Evolutionary conservation across 768 basidiomycete species (phyloP).

Genomic region (Hygrophoropsis aurantiaca): DNA sequence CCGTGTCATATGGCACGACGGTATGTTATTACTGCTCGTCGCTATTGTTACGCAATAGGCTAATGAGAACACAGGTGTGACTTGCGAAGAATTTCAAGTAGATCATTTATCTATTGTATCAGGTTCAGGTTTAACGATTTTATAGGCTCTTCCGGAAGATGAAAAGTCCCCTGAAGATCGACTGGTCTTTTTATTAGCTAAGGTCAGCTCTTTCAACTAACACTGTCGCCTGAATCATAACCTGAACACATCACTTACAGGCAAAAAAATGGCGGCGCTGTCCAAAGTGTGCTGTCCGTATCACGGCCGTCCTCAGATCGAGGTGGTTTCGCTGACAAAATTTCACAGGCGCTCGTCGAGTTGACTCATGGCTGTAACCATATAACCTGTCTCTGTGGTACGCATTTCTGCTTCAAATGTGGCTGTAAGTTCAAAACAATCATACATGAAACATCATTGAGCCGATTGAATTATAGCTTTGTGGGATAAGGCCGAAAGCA

Average conservation of each 20-base stretch:
- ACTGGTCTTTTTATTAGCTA: slow-evolving; percentile 31
- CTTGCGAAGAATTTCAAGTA: slow-evolving; percentile 34
- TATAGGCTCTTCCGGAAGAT: slow-evolving; percentile 34
- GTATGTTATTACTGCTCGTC: slow-evolving; percentile 14
- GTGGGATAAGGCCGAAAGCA: slow-evolving; percentile 11
- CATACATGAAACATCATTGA: not conserved
- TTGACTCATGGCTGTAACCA: slow-evolving; percentile 37
- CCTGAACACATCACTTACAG: slow-evolving; percentile 12
- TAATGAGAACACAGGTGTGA: slow-evolving; percentile 23
- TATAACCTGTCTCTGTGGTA: slow-evolving; percentile 40
- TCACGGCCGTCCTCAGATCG: too few species aligned
- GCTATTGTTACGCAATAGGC: too few species aligned
- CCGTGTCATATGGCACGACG: slow-evolving; percentile 33
- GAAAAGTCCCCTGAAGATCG: slow-evolving; percentile 40
- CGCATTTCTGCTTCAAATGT: slow-evolving; percentile 43
- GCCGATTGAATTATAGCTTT: slow-evolving; percentile 1
- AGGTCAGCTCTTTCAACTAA: slow-evolving; percentile 17
- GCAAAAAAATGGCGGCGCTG: slow-evolving; percentile 42
- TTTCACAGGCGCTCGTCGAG: slow-evolving; percentile 27
- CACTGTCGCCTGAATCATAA: not conserved
- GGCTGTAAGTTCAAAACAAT: slow-evolving; percentile 26
- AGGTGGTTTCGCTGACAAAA: not conserved
- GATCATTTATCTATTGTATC: not conserved
- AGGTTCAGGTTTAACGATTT: slow-evolving; percentile 4
- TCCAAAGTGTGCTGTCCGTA: slow-evolving; percentile 24